Evolutionary conservation across 352 stramenopile genomes (phyloP).

Genomic region (Globisporangium uncinulatum): DNA sequence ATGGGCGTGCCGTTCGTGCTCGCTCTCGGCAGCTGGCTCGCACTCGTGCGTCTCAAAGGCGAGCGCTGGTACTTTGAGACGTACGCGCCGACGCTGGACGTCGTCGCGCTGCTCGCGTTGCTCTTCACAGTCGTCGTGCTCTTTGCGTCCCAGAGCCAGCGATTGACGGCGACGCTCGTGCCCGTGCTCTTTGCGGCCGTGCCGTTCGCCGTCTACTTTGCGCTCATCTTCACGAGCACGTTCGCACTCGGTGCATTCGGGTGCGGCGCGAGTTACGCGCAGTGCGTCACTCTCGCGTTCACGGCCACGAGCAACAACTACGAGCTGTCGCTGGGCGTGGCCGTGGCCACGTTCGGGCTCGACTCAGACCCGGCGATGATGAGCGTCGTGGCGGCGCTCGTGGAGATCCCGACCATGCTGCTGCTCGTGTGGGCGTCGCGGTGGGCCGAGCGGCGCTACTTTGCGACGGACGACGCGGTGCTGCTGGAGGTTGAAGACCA

Average conservation of each 20-base stretch:
- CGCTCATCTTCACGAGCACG: constrained; percentile 45
- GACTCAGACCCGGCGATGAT: constrained; percentile 60
- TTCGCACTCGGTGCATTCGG: constrained; percentile 29
- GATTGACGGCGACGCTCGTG: constrained; percentile 41
- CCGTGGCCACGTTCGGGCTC: constrained; percentile 60
- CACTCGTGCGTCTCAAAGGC: constrained; percentile 29
- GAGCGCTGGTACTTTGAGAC: constrained; percentile 40
- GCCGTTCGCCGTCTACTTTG: constrained; percentile 61
- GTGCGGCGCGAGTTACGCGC: constrained; percentile 33
- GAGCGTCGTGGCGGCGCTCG: constrained; percentile 35
- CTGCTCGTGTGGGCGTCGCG: constrained; percentile 23
- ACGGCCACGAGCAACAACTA: constrained; percentile 88
- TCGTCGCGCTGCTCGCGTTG: constrained; percentile 46
- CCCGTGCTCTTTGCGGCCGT: constrained; percentile 54
- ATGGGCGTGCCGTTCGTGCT: constrained; percentile 63
- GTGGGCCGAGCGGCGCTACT: constrained; percentile 16
- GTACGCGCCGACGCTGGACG: constrained; percentile 37
- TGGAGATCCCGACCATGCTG: constrained; percentile 45
- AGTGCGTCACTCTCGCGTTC: constrained; percentile 51
- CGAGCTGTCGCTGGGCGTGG: constrained; percentile 64
- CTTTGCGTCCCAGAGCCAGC: constrained; percentile 65
- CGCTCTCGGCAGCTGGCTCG: constrained; percentile 28
- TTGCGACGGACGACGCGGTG: neutral
- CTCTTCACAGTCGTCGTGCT: constrained; percentile 70
- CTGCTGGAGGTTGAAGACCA: neutral